Percentiles rank a stretch among this genome's conserved stretches.
Conservation (phyloP, 2,329 filamentous ascomycete species). For the Arthrobotrys musiformis region DNA sequence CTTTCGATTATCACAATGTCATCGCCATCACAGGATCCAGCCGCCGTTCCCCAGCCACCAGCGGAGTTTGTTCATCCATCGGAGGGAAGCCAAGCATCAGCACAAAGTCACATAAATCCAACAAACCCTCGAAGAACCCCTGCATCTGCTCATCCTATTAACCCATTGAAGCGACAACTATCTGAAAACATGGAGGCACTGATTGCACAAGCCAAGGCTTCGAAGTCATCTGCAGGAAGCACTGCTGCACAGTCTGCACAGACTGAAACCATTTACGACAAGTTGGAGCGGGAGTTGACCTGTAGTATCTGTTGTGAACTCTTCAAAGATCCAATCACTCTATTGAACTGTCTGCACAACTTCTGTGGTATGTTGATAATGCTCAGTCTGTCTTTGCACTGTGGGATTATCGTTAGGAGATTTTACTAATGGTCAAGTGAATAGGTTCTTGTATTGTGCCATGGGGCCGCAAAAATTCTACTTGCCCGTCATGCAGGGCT, state of each 20-base stretch:
- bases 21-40: slow-evolving; percentile 11
- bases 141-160: slow-evolving; percentile 21
- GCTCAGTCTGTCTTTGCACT: not conserved
- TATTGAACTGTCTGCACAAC: slow-evolving; percentile 92
- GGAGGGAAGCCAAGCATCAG: slow-evolving; percentile 7
- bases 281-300: slow-evolving; percentile 51
- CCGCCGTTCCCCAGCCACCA: slow-evolving; percentile 5
- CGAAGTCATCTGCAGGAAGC: slow-evolving; percentile 32
- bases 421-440: not conserved
- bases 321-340: slow-evolving; percentile 86
- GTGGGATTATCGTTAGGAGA: not conserved
- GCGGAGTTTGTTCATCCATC: slow-evolving; percentile 19
- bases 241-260: slow-evolving; percentile 34
- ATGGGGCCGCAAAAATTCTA: slow-evolving; percentile 29
- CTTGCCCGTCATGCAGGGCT: slow-evolving; percentile 36
- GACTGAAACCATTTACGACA: slow-evolving; percentile 46
- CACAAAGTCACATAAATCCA: slow-evolving; percentile 1
- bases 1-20: too few species aligned
- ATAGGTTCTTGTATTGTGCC: slow-evolving; percentile 53
- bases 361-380: slow-evolving; percentile 75
- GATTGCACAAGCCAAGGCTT: slow-evolving; percentile 52
- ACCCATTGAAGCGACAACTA: slow-evolving; percentile 51
- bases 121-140: slow-evolving; percentile 17
- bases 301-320: slow-evolving; percentile 86
- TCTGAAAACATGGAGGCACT: slow-evolving; percentile 55